Evolutionary conservation across 2,329 filamentous ascomycete species (phyloP).

Genomic region (Hypoxylon sp.): DNA sequence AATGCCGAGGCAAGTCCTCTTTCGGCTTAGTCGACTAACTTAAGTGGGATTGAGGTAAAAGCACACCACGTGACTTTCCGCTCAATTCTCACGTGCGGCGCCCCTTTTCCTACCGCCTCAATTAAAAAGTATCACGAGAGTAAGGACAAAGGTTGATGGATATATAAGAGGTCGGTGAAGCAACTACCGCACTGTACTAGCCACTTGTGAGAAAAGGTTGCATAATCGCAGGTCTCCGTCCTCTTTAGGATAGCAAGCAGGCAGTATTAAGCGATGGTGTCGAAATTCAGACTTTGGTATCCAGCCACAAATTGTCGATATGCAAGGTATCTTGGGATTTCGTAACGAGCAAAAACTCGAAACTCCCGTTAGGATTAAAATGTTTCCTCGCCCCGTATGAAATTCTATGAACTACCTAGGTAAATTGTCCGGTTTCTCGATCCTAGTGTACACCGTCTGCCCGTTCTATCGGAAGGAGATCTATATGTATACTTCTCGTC

Average conservation of each 20-base stretch:
- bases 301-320: not conserved
- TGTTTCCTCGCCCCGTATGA: not conserved
- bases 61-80: conserved; percentile 13
- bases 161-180: not conserved
- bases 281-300: not conserved
- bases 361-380: not conserved
- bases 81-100: conserved; percentile 11
- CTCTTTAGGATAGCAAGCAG: not conserved
- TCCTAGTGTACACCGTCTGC: not conserved
- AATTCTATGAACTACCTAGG: too few relatives aligned
- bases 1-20: conserved; percentile 22
- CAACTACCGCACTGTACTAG: not conserved
- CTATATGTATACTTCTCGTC: too few relatives aligned
- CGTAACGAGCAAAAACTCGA: not conserved
- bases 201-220: not conserved
- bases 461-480: not conserved
- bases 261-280: not conserved
- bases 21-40: conserved; percentile 7
- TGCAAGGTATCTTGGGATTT: not conserved
- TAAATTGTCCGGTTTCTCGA: not conserved
- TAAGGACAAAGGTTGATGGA: not conserved
- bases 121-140: too few relatives aligned
- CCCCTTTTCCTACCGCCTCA: conserved; percentile 1
- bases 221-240: not conserved
- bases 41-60: conserved; percentile 14